Conservation (phyloP, 768 basidiomycete genomes). For the Phylloporus sp. region DNA sequence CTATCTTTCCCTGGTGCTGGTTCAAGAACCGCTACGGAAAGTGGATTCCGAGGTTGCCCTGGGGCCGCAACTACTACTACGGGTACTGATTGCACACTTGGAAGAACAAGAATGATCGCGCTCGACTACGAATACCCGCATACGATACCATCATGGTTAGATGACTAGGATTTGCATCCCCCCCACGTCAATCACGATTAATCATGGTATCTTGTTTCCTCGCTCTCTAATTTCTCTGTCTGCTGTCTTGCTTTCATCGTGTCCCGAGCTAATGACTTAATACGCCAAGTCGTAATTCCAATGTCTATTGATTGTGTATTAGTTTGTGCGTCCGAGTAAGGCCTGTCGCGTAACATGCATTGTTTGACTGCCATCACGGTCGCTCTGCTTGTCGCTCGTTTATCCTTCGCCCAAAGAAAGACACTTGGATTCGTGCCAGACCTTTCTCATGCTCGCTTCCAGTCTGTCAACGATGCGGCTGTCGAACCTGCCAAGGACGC, state of each 20-base stretch:
- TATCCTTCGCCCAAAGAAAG: slow-evolving; percentile 57
- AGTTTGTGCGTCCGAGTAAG: too few species aligned
- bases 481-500: slow-evolving; percentile 43
- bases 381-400: slow-evolving; percentile 10
- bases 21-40: slow-evolving; percentile 11
- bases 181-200: neutral
- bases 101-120: slow-evolving; percentile 8
- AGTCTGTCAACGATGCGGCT: slow-evolving; percentile 40
- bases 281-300: slow-evolving; percentile 3
- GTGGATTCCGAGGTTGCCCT: slow-evolving; percentile 24
- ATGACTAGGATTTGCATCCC: slow-evolving; percentile 7
- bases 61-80: slow-evolving; percentile 21
- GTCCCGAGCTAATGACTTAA: slow-evolving; percentile 8
- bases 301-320: neutral
- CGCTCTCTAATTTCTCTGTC: neutral
- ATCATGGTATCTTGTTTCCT: neutral
- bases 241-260: slow-evolving; percentile 10
- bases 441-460: slow-evolving; percentile 66
- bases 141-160: slow-evolving; percentile 15
- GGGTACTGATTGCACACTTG: slow-evolving; percentile 14
- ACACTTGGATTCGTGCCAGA: slow-evolving; percentile 83
- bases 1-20: slow-evolving; percentile 23
- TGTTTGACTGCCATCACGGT: too few species aligned
- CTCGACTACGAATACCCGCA: slow-evolving; percentile 11
- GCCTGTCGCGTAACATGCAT: too few species aligned